A percentile compares a stretch with the other conserved stretches of the same genome.
Evolutionary conservation across 192 early-diverging fungal species (phyloP).

Genomic region (Kickxella alabastrina): DNA sequence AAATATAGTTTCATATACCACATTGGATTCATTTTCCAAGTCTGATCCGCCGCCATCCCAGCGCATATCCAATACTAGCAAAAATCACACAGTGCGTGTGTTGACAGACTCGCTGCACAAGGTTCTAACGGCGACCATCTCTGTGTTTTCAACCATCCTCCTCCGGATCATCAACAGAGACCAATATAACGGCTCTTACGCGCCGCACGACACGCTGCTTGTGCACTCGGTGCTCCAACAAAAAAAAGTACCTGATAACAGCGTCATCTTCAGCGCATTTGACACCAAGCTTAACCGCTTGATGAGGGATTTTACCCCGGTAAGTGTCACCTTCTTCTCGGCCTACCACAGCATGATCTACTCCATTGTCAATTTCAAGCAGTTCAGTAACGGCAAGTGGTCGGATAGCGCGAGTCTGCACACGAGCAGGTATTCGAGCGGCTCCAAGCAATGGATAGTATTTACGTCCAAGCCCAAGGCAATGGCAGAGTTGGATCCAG

Average conservation of each 20-base stretch:
- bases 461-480: constrained; percentile 6
- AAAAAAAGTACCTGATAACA: constrained; percentile 12
- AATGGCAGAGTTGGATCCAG: neutral
- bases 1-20: constrained; percentile 2
- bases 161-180: constrained; percentile 22
- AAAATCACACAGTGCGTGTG: constrained; percentile 8
- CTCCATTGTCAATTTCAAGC: constrained; percentile 31
- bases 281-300: neutral
- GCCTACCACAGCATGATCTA: constrained; percentile 26
- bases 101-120: constrained; percentile 33
- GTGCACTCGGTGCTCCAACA: constrained; percentile 15
- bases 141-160: constrained; percentile 29
- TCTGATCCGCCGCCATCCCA: neutral
- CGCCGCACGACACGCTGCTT: constrained; percentile 13
- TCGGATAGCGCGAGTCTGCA: constrained; percentile 11
- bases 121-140: constrained; percentile 27
- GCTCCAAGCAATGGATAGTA: constrained; percentile 36
- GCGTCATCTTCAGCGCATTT: constrained; percentile 14
- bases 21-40: constrained; percentile 4
- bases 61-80: neutral
- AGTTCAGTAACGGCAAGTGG: constrained; percentile 17
- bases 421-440: constrained; percentile 29
- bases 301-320: constrained; percentile 24
- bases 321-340: constrained; percentile 27
- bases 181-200: constrained; percentile 5